Evolutionary conservation across 2,329 filamentous ascomycete species (phyloP).

Genomic region (Calonectria henricotiae): DNA sequence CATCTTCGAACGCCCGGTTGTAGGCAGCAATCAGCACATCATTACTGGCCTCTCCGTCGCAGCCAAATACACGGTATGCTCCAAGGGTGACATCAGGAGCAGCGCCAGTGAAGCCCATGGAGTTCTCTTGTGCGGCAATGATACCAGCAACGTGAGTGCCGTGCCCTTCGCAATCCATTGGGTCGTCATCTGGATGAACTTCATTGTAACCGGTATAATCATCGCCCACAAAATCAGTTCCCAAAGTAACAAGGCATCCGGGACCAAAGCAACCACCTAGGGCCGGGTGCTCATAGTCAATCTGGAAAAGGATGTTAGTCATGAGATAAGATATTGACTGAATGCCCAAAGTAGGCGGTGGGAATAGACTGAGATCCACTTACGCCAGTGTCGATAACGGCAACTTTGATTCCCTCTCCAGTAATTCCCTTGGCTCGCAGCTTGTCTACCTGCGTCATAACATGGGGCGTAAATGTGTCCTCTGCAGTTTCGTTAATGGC

Average conservation of each 20-base stretch:
- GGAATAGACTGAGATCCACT: constrained; percentile 46
- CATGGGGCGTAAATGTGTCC: constrained; percentile 54
- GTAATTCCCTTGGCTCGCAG: constrained; percentile 66
- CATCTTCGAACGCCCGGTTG: constrained; percentile 73
- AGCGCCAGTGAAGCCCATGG: constrained; percentile 72
- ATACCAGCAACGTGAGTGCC: constrained; percentile 77
- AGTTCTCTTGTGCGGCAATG: constrained; percentile 72
- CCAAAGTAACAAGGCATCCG: constrained; percentile 73
- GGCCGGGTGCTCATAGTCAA: constrained; percentile 76
- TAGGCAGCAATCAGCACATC: constrained; percentile 75
- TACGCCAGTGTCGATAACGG: constrained; percentile 70
- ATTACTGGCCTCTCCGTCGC: constrained; percentile 66
- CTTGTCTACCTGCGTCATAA: constrained; percentile 74
- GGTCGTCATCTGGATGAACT: constrained; percentile 66
- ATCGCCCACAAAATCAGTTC: constrained; percentile 74
- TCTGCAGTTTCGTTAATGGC: constrained; percentile 11
- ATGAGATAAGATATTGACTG: neutral
- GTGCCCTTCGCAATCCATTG: constrained; percentile 73
- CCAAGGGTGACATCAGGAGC: constrained; percentile 72
- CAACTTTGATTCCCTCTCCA: constrained; percentile 70
- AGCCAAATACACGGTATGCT: constrained; percentile 73
- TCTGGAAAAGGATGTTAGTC: constrained; percentile 51
- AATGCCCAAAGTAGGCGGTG: too few relatives aligned
- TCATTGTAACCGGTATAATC: constrained; percentile 62
- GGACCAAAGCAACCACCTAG: constrained; percentile 77